phyloP scores from a whole-genome alignment of 116 monocot genomes.

The Papilionanthe hybrid region DNA sequence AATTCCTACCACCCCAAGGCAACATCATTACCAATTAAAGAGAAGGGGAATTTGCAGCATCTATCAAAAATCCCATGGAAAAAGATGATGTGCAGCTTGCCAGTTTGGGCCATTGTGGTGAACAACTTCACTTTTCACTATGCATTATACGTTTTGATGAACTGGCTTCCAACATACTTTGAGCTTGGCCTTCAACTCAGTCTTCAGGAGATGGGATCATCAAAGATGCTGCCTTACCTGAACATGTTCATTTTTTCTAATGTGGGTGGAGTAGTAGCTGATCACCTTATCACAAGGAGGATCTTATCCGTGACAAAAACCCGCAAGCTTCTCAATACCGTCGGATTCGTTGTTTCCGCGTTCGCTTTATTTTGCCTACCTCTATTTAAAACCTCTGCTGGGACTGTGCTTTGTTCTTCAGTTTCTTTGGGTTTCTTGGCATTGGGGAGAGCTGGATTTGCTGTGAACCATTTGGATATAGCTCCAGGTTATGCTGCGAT shows the following conservation, averaged over 20 bases:
- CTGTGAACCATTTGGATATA: slow-evolving; percentile 24
- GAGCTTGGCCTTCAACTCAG: slow-evolving; percentile 23
- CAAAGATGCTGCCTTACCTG: slow-evolving; percentile 24
- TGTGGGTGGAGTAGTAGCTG: slow-evolving; percentile 20
- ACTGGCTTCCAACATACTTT: slow-evolving; percentile 27
- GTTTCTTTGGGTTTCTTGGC: slow-evolving; percentile 15
- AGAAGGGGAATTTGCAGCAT: slow-evolving; percentile 8
- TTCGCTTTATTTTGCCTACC: slow-evolving; percentile 19
- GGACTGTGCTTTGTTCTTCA: slow-evolving; percentile 19
- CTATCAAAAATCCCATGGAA: slow-evolving; percentile 18
- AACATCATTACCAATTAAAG: slow-evolving; percentile 14
- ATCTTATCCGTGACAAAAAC: slow-evolving; percentile 13
- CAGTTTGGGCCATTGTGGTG: slow-evolving; percentile 25
- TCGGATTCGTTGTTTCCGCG: slow-evolving; percentile 19
- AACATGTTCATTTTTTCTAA: slow-evolving; percentile 31
- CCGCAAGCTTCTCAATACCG: slow-evolving; percentile 16
- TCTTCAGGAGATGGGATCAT: slow-evolving; percentile 31
- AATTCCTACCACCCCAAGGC: slow-evolving; percentile 6
- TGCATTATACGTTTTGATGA: slow-evolving; percentile 24
- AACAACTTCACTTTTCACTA: slow-evolving; percentile 30
- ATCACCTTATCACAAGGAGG: slow-evolving; percentile 18
- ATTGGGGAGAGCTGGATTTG: slow-evolving; percentile 19
- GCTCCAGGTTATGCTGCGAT: slow-evolving; percentile 23
- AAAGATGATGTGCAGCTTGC: slow-evolving; percentile 17
- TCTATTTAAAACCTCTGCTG: slow-evolving; percentile 11